phyloP scores from a whole-genome alignment of 2,329 filamentous ascomycete species.

The Pestalotiopsis sp. region DNA sequence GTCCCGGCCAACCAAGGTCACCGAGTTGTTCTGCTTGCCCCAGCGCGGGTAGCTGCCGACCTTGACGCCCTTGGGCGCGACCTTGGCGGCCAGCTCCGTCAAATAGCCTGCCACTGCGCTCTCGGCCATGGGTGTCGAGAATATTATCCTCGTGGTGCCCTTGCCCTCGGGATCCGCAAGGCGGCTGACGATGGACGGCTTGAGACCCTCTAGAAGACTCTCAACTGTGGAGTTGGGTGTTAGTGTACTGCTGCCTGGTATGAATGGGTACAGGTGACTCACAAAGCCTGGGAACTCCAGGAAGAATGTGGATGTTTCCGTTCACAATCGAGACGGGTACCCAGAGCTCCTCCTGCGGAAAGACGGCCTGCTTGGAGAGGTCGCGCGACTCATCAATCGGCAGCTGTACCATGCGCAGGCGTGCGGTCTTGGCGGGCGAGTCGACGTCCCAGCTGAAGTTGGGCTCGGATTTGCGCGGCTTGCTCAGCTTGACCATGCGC shows the following conservation, averaged over 20 bases:
- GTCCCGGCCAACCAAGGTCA: conserved; percentile 83
- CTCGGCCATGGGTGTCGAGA: conserved; percentile 87
- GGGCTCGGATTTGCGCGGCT: conserved; percentile 71
- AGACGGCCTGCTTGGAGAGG: conserved; percentile 73
- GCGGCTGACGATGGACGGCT: conserved; percentile 69
- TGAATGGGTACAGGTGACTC: conserved; percentile 26
- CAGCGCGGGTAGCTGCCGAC: conserved; percentile 94
- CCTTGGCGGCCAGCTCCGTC: conserved; percentile 74
- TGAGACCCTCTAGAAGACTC: conserved; percentile 75
- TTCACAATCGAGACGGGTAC: conserved; percentile 89
- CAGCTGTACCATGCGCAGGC: conserved; percentile 87
- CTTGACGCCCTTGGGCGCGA: conserved; percentile 79
- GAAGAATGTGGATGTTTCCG: conserved; percentile 90
- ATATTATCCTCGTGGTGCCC: conserved; percentile 75
- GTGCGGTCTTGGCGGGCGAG: conserved; percentile 76
- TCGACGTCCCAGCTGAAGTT: conserved; percentile 85
- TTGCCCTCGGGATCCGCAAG: conserved; percentile 80
- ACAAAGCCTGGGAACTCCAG: conserved; percentile 84
- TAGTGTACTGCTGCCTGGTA: background rate
- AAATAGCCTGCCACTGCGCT: conserved; percentile 83
- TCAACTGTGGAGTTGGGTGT: conserved; percentile 55
- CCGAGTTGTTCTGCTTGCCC: conserved; percentile 85
- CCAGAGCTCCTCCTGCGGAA: conserved; percentile 82
- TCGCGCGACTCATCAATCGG: conserved; percentile 72
- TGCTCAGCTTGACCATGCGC: conserved; percentile 82